Conservation (phyloP, 2,329 filamentous ascomycete species). For the Tolypocladium capitatum region DNA sequence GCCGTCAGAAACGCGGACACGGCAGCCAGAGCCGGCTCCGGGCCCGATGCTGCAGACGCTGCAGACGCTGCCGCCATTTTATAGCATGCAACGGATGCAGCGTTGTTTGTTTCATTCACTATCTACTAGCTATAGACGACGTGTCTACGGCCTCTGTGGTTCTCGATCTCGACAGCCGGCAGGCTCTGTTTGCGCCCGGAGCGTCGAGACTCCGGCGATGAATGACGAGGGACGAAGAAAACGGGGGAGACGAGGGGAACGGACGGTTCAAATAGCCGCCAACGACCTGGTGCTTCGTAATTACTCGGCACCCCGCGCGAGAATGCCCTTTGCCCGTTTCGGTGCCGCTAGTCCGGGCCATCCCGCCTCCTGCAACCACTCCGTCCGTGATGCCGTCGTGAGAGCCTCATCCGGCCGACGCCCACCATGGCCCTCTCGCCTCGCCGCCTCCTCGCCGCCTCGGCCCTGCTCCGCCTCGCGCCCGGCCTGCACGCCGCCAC, state of each 20-base stretch:
- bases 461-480: conserved; percentile 7
- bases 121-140: neutral
- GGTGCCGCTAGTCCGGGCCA: no score
- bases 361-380: no score
- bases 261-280: neutral
- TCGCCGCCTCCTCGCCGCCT: neutral
- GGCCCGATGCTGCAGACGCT: neutral
- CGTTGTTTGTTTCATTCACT: conserved; percentile 1
- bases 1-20: conserved; percentile 9
- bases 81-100: conserved; percentile 17
- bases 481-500: conserved; percentile 6
- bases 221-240: no score
- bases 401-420: neutral
- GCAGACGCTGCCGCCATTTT: conserved; percentile 15
- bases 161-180: no score
- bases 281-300: no score
- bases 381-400: neutral
- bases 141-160: no score
- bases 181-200: no score
- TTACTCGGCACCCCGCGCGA: neutral
- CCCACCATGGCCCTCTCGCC: conserved; percentile 4
- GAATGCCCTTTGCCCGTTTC: neutral
- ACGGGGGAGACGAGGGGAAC: neutral
- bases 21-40: neutral
- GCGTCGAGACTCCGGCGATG: no score